Base-by-base conservation (phyloP, 495 filamentous ascomycete species). In the Cercophora sp. region DNA sequence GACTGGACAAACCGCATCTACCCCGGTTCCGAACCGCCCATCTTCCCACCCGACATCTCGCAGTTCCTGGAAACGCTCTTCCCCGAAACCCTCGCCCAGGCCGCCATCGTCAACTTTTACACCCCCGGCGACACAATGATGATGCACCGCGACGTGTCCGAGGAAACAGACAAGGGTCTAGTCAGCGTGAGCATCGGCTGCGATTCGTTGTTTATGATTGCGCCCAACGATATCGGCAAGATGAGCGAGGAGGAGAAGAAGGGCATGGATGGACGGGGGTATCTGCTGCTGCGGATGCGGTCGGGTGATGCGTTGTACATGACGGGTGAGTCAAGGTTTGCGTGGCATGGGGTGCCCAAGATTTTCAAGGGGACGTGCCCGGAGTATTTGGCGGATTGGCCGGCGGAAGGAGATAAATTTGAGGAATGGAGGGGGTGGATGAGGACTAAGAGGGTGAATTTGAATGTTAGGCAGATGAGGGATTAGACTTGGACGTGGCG, bases 331-430 rank as follows among this genome's bases (percentile, higher is more conserved):
- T 82, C 86, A 8, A 71, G 91, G 42, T 91, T 87, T 68, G 93
- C 91, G 10, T 96, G 91, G 93, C 91, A 96, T 72, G 89, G 87
- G 3, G 91, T 96, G 10, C 91, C 92, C 4, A 88, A 86, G 59
- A 83, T 95, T 22, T 41, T 95, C 19, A 77, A 80, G 20, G 79
- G 72, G 15, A 96, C 86, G 1, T 96, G 89, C 70, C 92, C 91
- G 0, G 69, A 66, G 2, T 87, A 80, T 70, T 64, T 97, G 46
- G 72, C 75, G 51, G 70, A 85, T 39, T 96, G 91, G 91, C 93
- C 91, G 16, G 83, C 75, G 1, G 69, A 69, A 29, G 68, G 65
- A 3, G 66, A 68, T 3, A 62, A 66, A 41, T 87, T 78, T 56
- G 69, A 80, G 50, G 70, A 71, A 42, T 95, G 88, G 86, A 85